Conservation (phyloP, 1,139 yeast species). For the Geotrichum europaeum region DNA sequence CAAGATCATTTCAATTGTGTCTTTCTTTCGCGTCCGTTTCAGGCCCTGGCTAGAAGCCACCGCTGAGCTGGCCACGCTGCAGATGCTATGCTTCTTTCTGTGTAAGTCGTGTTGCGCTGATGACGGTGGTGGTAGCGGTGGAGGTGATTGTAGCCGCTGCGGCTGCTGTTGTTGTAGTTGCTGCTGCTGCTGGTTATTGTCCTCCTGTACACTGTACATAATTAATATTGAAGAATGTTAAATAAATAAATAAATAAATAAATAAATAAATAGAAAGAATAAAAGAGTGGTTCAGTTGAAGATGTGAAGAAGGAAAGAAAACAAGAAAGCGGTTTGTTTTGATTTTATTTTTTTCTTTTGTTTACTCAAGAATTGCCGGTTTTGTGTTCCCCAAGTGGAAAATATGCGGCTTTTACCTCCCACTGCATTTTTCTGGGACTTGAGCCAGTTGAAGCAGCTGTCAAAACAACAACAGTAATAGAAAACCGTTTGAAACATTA, state of each 20-base stretch:
- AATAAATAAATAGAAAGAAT: no score
- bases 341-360: neutral
- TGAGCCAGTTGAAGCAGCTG: neutral
- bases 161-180: neutral
- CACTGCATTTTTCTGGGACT: neutral
- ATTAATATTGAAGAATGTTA: neutral
- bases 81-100: neutral
- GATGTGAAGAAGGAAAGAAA: neutral
- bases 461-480: no score
- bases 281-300: neutral
- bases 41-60: neutral
- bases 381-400: neutral
- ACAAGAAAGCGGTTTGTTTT: neutral
- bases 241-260: neutral
- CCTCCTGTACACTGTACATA: neutral
- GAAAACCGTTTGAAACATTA: no score
- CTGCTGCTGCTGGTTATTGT: neutral
- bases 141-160: no score
- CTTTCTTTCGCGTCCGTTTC: slow-evolving; percentile 36
- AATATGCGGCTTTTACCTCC: neutral
- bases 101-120: neutral
- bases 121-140: no score
- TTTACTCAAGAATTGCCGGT: neutral
- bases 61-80: slow-evolving; percentile 1
- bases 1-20: slow-evolving; percentile 59